phyloP scores from a whole-genome alignment of 1,139 yeast species.

The Candida gigantensis region DNA sequence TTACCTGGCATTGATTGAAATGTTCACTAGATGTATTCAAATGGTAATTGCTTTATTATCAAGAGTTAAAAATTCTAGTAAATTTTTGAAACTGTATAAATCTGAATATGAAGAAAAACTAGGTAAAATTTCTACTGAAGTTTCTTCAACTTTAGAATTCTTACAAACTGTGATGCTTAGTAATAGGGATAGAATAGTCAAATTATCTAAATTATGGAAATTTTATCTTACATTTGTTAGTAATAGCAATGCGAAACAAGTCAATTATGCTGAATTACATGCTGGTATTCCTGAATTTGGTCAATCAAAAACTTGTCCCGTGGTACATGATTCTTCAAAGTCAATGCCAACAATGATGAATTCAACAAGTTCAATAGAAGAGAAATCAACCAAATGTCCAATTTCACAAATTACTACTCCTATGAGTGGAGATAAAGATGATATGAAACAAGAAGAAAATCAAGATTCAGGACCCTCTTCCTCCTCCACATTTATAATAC shows the following conservation, averaged over 20 bases:
- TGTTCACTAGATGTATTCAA: slow-evolving; percentile 35
- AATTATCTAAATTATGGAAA: slow-evolving; percentile 41
- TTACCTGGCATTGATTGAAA: slow-evolving; percentile 31
- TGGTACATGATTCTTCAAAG: slow-evolving; percentile 11
- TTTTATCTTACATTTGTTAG: slow-evolving; percentile 41
- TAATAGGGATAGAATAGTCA: slow-evolving; percentile 25
- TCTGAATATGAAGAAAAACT: slow-evolving; percentile 5
- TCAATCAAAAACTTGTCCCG: slow-evolving; percentile 14
- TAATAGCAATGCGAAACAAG: slow-evolving; percentile 29
- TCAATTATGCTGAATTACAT: slow-evolving; percentile 39
- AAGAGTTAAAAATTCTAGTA: slow-evolving; percentile 23
- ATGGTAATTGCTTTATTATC: slow-evolving; percentile 38
- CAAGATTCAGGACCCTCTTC: too few species aligned
- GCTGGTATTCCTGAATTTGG: slow-evolving; percentile 34
- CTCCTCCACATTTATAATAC: slow-evolving; percentile 2
- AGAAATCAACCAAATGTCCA: slow-evolving; percentile 28
- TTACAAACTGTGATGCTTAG: slow-evolving; percentile 7
- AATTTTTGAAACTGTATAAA: slow-evolving; percentile 6
- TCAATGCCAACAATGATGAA: slow-evolving; percentile 3
- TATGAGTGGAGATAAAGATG: slow-evolving; percentile 18
- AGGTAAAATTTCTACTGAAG: slow-evolving; percentile 5
- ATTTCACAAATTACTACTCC: slow-evolving; percentile 32
- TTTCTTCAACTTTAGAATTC: slow-evolving; percentile 7
- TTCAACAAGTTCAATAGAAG: slow-evolving; percentile 5
- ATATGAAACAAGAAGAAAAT: slow-evolving; percentile 1